A percentile compares a stretch with the other conserved stretches of the same genome.
Evolutionary conservation across 148 eudicot species (phyloP).

Genomic region (Nyssa sinensis): DNA sequence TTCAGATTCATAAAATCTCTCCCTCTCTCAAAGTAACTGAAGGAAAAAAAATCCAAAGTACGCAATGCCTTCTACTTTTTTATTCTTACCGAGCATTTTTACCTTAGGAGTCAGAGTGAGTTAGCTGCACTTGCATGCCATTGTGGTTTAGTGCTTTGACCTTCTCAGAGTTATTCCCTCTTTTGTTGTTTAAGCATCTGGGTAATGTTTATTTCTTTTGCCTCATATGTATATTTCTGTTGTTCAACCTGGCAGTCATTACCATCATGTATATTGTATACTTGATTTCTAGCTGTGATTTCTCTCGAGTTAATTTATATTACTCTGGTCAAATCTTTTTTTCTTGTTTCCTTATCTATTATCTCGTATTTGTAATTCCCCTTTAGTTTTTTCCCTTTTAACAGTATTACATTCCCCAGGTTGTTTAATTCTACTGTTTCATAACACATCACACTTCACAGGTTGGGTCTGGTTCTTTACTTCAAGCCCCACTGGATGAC

Average conservation of each 20-base stretch:
- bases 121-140: too few relatives aligned
- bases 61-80: too few relatives aligned
- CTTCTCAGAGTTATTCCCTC: too few relatives aligned
- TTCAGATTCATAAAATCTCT: background rate
- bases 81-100: too few relatives aligned
- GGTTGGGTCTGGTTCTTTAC: conserved; percentile 84
- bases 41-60: too few relatives aligned
- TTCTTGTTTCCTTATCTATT: too few relatives aligned
- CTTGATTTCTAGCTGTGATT: background rate
- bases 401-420: too few relatives aligned
- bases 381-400: background rate
- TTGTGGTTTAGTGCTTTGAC: too few relatives aligned
- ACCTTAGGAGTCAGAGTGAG: too few relatives aligned
- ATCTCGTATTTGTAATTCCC: conserved; percentile 4
- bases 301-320: background rate
- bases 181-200: background rate
- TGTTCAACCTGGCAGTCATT: background rate
- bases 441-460: conserved; percentile 22
- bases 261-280: background rate
- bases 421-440: too few relatives aligned
- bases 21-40: too few relatives aligned
- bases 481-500: conserved; percentile 86
- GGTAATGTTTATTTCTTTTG: background rate
- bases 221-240: background rate
- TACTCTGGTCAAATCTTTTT: background rate